Base-by-base conservation (phyloP, 2,329 filamentous ascomycete species). In the Phaeosphaeria sp. region DNA sequence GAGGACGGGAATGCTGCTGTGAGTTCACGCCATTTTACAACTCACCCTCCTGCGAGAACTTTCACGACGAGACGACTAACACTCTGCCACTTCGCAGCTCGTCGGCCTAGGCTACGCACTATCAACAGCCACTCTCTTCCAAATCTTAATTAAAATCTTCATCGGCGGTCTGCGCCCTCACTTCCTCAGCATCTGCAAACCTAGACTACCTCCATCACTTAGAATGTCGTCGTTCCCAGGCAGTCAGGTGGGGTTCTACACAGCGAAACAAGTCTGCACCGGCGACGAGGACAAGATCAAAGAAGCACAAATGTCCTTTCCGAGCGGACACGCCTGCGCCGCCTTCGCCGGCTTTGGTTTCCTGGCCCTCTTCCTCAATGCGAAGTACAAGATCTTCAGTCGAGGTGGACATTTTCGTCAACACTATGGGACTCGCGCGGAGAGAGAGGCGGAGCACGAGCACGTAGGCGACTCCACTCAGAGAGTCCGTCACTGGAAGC, bases 401-500 rank as follows among this genome's bases (percentile, higher is more conserved):
- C 30, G 13, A 6, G 48, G 39, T 15, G 25, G 23, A 5, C 10
- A 41, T 17, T 39, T 50, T 20, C 39, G 53, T 4, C 46, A 55
- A 30, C 13, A 36, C 21, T 39, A 50, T 39, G 41, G 36, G 4
- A 20, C 9, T 20, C 22, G 56, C 7, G 36, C 33, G n/a, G 33
- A 23, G 48, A 10, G 20, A 3, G 13, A 13, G 25, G 30, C 17
- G 20, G 20, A 21, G 30, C n/a, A 10, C 2, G 5, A 15, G 13
- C 18, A n/a, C 15, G 9, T 7, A 43, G n/a, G 7, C 33, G 36
- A 23, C 11, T 5, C 17, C 6, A 21, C 9, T 20, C 46, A 44
- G 22, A 20, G 90, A 65, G 83, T 88, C 0, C 79, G 84, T 4
- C 85, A 90, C 81, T 91, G 89, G 89, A 90, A 91, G 76, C 72